Conservation (phyloP, 2,329 filamentous ascomycete species). For the Ceratocystis cacaofunesta region DNA sequence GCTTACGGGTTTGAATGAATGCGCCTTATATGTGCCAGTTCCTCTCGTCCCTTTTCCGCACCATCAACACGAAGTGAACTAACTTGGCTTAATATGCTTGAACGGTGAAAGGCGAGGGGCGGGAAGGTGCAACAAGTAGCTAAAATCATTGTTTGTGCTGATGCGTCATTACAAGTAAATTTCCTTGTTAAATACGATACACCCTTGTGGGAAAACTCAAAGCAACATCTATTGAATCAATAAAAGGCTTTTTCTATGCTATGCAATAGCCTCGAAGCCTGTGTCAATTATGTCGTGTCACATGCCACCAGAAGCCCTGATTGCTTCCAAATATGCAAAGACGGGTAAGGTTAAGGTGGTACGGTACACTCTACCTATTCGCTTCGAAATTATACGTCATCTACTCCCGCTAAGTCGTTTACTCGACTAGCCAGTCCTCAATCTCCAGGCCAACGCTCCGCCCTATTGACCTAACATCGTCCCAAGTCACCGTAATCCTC, state of each 20-base stretch:
- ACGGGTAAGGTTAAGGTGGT: neutral
- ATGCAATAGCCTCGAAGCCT: neutral
- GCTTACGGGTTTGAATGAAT: neutral
- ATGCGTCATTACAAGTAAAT: neutral
- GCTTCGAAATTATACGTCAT: too few relatives aligned
- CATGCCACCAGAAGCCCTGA: conserved; percentile 9
- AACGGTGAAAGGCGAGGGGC: neutral
- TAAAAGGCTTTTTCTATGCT: neutral
- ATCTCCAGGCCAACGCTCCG: conserved; percentile 64
- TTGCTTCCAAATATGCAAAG: conserved; percentile 4
- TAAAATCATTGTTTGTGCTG: neutral
- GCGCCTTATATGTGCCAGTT: neutral
- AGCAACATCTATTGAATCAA: neutral
- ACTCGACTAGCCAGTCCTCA: conserved; percentile 61
- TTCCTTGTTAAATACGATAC: neutral
- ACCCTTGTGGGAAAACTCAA: neutral
- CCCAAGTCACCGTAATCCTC: conserved; percentile 68
- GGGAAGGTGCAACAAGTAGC: neutral
- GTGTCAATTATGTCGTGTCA: neutral
- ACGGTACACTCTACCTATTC: neutral
- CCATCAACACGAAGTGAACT: neutral
- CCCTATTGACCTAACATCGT: conserved; percentile 55
- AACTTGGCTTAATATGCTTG: neutral
- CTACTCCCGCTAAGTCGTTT: neutral
- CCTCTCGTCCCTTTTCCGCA: neutral